Conservation (phyloP, 352 stramenopile species). For the Phytophthora meadii region DNA sequence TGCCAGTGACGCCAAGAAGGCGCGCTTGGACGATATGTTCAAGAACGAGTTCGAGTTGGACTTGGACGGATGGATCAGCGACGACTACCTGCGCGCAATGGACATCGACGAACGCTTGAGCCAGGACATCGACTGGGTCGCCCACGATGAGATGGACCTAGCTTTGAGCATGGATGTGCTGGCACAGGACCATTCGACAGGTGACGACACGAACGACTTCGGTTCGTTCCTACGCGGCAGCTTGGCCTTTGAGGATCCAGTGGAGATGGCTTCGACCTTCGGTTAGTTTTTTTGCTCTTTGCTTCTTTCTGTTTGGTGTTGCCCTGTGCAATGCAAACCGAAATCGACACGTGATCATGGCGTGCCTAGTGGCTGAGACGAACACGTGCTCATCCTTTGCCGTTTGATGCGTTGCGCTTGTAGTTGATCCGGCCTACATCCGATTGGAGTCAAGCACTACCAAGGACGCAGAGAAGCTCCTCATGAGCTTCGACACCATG, state of each 20-base stretch:
- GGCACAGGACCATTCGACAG: constrained; percentile 35
- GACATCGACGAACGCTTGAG: constrained; percentile 79
- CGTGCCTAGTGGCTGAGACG: constrained; percentile 29
- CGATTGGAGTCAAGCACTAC: constrained; percentile 44
- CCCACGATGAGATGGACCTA: constrained; percentile 70
- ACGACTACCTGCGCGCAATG: constrained; percentile 80
- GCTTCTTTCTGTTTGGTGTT: constrained; percentile 49
- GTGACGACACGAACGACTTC: constrained; percentile 70
- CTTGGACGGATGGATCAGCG: constrained; percentile 76
- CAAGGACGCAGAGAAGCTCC: constrained; percentile 79
- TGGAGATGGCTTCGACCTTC: constrained; percentile 72
- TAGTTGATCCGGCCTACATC: constrained; percentile 63
- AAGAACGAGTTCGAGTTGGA: constrained; percentile 49
- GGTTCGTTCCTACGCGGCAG: constrained; percentile 65
- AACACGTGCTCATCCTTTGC: constrained; percentile 51
- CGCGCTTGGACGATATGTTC: constrained; percentile 40
- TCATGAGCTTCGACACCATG: constrained; percentile 92
- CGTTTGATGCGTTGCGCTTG: constrained; percentile 40
- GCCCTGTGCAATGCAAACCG: constrained; percentile 35
- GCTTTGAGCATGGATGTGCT: constrained; percentile 63
- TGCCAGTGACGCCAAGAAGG: constrained; percentile 39
- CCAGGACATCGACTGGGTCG: constrained; percentile 87
- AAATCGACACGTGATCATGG: constrained; percentile 40
- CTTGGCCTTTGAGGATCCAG: constrained; percentile 55
- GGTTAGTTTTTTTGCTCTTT: constrained; percentile 67